Percentiles rank a stretch among this genome's conserved stretches.
These are phyloP conservation scores for Ceratobasidium sp. DNA, from an alignment of 1,284 basidiomycete species.

Conservation along the genomic window DNA sequence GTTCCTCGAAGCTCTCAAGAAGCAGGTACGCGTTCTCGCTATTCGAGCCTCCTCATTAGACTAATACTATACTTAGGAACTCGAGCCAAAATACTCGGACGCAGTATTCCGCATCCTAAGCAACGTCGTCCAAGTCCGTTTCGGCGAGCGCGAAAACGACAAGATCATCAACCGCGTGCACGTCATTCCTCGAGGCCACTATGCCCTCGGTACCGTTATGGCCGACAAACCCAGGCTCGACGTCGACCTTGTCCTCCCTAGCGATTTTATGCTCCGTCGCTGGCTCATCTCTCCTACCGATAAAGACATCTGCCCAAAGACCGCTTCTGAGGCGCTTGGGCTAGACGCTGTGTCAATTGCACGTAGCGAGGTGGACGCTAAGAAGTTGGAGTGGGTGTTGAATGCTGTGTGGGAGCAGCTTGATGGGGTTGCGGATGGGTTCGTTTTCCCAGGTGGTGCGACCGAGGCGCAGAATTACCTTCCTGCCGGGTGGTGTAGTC, in stretches of 20 bases:
- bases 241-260: constrained; percentile 24
- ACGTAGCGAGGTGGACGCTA: constrained; percentile 3
- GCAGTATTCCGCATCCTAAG: background rate
- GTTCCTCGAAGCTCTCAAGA: background rate
- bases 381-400: constrained; percentile 6
- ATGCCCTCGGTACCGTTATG: background rate
- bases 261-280: constrained; percentile 20
- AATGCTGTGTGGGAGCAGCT: constrained; percentile 30
- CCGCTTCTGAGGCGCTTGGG: constrained; percentile 5
- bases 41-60: no score
- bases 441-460: constrained; percentile 34
- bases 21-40: background rate
- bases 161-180: constrained; percentile 32
- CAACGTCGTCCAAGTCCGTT: constrained; percentile 23
- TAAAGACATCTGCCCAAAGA: background rate
- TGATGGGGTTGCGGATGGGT: constrained; percentile 8
- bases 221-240: constrained; percentile 12
- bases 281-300: background rate
- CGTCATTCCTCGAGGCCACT: constrained; percentile 1
- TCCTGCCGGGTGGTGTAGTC: background rate
- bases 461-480: constrained; percentile 11
- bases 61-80: background rate
- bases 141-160: constrained; percentile 6
- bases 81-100: background rate
- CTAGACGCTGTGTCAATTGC: constrained; percentile 3